A percentile compares a stretch with the other conserved stretches of the same genome.
These are phyloP conservation scores for Pyracantha coccinea DNA, from an alignment of 331 rosid species.

Conservation along the genomic window DNA sequence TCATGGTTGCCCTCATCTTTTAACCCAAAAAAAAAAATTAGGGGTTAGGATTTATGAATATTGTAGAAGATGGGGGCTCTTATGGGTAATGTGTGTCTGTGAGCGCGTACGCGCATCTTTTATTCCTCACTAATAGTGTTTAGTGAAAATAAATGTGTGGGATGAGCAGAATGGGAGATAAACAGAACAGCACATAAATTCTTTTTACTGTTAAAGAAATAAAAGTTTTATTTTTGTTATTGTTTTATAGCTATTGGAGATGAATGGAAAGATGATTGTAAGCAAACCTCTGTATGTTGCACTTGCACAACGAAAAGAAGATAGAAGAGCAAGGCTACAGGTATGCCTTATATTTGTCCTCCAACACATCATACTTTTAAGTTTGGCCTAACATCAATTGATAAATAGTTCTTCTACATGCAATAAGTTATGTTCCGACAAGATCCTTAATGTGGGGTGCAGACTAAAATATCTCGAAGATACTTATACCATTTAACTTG, in stretches of 20 bases:
- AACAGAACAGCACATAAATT: neutral
- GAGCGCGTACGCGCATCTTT: neutral
- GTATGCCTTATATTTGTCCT: constrained; percentile 17
- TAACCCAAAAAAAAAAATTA: neutral
- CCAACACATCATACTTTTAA: neutral
- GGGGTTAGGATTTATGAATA: neutral
- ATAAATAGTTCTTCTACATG: neutral
- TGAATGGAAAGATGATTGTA: constrained; percentile 89
- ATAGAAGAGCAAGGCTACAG: constrained; percentile 89
- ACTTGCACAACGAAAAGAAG: constrained; percentile 91
- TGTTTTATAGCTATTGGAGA: constrained; percentile 60
- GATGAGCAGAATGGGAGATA: neutral
- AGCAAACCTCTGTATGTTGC: constrained; percentile 97
- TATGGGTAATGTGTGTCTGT: neutral
- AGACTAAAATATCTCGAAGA: neutral
- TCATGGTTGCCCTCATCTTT: neutral
- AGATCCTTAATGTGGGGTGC: neutral
- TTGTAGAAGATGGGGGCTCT: neutral
- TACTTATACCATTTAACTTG: neutral
- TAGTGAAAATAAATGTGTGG: neutral
- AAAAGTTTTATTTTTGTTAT: neutral
- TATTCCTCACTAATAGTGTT: neutral
- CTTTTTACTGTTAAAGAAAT: neutral
- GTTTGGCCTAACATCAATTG: neutral
- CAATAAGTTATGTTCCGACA: neutral